These are phyloP conservation scores for Castanea sativa DNA, from an alignment of 306 rosid species.

Conservation along the genomic window DNA sequence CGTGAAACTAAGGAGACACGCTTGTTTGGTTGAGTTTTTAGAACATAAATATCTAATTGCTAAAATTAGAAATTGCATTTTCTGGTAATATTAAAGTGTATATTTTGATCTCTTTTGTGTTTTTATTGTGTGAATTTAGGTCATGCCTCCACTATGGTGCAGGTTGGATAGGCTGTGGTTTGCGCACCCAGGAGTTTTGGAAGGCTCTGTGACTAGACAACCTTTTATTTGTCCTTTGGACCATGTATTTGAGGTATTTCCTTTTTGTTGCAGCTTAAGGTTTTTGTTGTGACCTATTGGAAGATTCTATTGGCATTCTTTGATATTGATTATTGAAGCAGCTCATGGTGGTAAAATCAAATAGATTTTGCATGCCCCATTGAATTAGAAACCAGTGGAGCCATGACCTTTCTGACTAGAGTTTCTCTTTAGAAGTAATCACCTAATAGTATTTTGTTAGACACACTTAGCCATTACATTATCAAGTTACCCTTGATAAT, in stretches of 20 bases:
- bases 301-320: neutral
- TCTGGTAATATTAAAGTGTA: conserved; percentile 15
- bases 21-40: conserved; percentile 7
- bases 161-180: conserved; percentile 97
- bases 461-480: neutral
- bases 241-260: conserved; percentile 93
- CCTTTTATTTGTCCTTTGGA: conserved; percentile 96
- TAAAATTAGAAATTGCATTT: conserved; percentile 11
- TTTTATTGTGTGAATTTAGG: conserved; percentile 46
- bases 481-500: too few species aligned
- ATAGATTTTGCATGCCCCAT: neutral
- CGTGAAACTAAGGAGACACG: neutral
- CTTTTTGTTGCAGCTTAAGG: conserved; percentile 15
- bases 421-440: neutral
- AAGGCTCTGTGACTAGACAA: conserved; percentile 87
- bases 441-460: neutral
- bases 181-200: conserved; percentile 89
- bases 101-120: conserved; percentile 23
- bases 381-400: neutral
- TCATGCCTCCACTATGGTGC: conserved; percentile 99
- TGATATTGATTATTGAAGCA: neutral
- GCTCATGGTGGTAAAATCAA: neutral
- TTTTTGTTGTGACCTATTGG: neutral
- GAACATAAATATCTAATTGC: neutral
- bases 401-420: neutral